Percentiles rank a stretch among this genome's conserved stretches.
phyloP scores from a whole-genome alignment of 2,329 filamentous ascomycete genomes.

The Xylariaceae sp. region DNA sequence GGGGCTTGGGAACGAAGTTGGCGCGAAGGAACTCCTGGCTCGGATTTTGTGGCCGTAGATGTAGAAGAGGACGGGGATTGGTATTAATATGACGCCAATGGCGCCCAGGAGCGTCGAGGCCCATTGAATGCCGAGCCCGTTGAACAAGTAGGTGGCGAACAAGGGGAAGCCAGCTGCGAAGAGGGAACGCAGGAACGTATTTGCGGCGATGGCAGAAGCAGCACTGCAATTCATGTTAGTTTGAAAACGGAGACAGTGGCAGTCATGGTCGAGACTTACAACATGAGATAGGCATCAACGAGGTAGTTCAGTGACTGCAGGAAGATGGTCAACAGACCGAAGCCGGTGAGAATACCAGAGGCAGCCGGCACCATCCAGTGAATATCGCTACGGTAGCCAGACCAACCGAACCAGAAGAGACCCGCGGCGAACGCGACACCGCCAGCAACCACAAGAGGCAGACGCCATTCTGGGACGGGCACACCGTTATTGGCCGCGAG shows the following conservation, averaged over 20 bases:
- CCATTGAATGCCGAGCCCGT: slow-evolving; percentile 59
- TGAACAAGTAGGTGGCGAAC: slow-evolving; percentile 69
- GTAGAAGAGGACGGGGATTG: slow-evolving; percentile 61
- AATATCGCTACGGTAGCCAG: slow-evolving; percentile 52
- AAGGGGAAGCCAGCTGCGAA: slow-evolving; percentile 77
- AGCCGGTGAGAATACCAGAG: slow-evolving; percentile 62
- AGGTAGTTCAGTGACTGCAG: slow-evolving; percentile 77
- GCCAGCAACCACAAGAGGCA: slow-evolving; percentile 58
- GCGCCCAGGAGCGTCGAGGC: slow-evolving; percentile 59
- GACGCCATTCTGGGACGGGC: slow-evolving; percentile 62
- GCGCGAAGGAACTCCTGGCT: slow-evolving; percentile 52
- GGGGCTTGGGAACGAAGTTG: slow-evolving; percentile 37
- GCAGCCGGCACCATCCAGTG: slow-evolving; percentile 63
- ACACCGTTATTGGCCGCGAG: slow-evolving; percentile 63
- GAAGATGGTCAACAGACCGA: slow-evolving; percentile 79
- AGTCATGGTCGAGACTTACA: slow-evolving; percentile 34
- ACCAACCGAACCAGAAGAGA: slow-evolving; percentile 77
- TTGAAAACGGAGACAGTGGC: not conserved
- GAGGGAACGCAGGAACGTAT: slow-evolving; percentile 74
- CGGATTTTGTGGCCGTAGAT: slow-evolving; percentile 57
- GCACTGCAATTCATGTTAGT: slow-evolving; percentile 39
- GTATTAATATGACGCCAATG: slow-evolving; percentile 53
- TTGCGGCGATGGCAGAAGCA: slow-evolving; percentile 76
- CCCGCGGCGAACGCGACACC: slow-evolving; percentile 58
- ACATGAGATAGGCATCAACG: slow-evolving; percentile 69